Percentiles rank a stretch among this genome's conserved stretches.
Conservation (phyloP, 441 rosid species). For the Pelargonium cotyledonis region DNA sequence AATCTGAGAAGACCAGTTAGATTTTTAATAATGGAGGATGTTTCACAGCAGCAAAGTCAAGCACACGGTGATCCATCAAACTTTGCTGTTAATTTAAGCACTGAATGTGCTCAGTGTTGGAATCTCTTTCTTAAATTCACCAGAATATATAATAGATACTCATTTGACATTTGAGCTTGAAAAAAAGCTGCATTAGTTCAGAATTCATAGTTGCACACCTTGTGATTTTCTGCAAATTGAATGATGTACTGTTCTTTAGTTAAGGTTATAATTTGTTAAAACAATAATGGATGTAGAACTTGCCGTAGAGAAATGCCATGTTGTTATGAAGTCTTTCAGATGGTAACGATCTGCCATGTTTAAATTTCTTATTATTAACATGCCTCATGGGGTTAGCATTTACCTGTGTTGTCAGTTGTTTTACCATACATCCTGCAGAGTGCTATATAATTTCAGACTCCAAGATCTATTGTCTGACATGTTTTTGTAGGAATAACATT, state of each 20-base stretch:
- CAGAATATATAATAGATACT: not conserved
- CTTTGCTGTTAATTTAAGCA: not conserved
- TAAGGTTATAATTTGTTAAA: not conserved
- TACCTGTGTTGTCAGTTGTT: not conserved
- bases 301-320: not conserved
- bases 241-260: not conserved
- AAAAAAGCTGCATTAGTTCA: not conserved
- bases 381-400: not conserved
- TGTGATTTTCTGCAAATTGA: not conserved
- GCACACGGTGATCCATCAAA: constrained; percentile 31
- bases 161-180: constrained; percentile 2
- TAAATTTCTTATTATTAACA: not conserved
- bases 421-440: not conserved
- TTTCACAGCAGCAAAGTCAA: constrained; percentile 40
- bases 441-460: not conserved
- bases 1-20: not conserved
- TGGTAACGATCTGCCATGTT: not conserved
- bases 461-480: not conserved
- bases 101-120: not conserved
- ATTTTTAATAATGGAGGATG: constrained; percentile 39
- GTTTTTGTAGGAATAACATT: not conserved
- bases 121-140: not conserved
- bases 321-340: not conserved
- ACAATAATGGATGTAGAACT: not conserved
- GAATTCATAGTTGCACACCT: not conserved